Conservation (phyloP, 805 yeast species). For the Candida xiaguanensis region DNA sequence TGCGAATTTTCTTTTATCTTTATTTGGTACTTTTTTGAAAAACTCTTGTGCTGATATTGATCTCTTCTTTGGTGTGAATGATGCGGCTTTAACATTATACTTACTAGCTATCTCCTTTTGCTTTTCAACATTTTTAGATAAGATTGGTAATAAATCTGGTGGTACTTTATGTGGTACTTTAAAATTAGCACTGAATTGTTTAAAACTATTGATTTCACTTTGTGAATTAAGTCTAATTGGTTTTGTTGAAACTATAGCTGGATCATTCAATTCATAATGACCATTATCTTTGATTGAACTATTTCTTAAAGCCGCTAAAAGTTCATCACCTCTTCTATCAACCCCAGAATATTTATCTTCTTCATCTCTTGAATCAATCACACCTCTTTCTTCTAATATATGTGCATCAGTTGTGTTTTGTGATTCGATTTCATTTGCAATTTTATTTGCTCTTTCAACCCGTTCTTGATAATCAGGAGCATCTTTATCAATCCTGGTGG, state of each 20-base stretch:
- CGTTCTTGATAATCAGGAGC: constrained; percentile 72
- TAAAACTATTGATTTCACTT: constrained; percentile 65
- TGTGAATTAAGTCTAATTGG: constrained; percentile 45
- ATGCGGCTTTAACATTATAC: constrained; percentile 66
- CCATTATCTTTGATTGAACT: constrained; percentile 26
- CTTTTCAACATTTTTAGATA: constrained; percentile 63
- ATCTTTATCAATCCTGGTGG: constrained; percentile 66
- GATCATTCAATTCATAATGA: constrained; percentile 54
- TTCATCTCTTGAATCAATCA: constrained; percentile 86
- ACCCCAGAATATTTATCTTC: constrained; percentile 97
- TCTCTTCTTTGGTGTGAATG: constrained; percentile 56
- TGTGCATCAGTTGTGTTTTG: constrained; percentile 71
- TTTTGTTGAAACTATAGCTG: constrained; percentile 53
- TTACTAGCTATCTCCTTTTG: constrained; percentile 58
- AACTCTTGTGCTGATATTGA: constrained; percentile 39
- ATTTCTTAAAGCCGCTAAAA: constrained; percentile 44
- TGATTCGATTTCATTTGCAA: constrained; percentile 81
- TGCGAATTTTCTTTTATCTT: constrained; percentile 34
- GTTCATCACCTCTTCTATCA: constrained; percentile 52
- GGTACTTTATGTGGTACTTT: constrained; percentile 65
- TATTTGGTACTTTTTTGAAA: constrained; percentile 37
- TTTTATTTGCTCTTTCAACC: constrained; percentile 63
- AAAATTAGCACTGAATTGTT: constrained; percentile 77
- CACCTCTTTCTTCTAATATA: constrained; percentile 88
- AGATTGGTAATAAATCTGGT: constrained; percentile 62